A percentile compares a stretch with the other conserved stretches of the same genome.
Evolutionary conservation across 352 stramenopile species (phyloP).

Genomic region (Globisporangium paroecandrum): DNA sequence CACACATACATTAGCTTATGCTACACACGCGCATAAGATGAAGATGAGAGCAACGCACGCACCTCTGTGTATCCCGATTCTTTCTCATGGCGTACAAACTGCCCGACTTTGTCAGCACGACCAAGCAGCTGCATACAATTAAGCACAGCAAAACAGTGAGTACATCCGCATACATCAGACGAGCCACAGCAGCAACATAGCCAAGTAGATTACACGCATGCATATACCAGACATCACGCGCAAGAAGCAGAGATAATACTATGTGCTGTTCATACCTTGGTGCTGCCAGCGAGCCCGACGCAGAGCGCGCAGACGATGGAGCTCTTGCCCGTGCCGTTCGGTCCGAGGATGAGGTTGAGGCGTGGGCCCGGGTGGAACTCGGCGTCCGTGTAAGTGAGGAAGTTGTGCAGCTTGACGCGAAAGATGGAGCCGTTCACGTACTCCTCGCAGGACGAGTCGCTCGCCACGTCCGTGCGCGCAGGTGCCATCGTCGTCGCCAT

Average conservation of each 20-base stretch:
- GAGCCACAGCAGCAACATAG: not conserved
- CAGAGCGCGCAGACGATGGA: slow-evolving; percentile 97
- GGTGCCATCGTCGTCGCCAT: slow-evolving; percentile 14
- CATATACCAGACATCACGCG: not conserved
- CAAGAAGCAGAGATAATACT: not conserved
- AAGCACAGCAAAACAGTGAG: not conserved
- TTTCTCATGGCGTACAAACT: slow-evolving; percentile 89
- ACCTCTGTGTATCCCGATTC: slow-evolving; percentile 81
- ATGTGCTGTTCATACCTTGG: slow-evolving; percentile 51
- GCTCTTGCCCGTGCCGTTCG: slow-evolving; percentile 95
- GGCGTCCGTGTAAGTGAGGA: slow-evolving; percentile 91
- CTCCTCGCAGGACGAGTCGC: slow-evolving; percentile 44
- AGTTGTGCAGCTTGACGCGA: slow-evolving; percentile 92
- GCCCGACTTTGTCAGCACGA: slow-evolving; percentile 90
- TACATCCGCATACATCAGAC: not conserved
- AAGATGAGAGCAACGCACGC: not conserved
- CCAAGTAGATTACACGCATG: not conserved
- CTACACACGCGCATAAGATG: not conserved
- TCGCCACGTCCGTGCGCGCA: slow-evolving; percentile 24
- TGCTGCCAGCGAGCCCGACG: slow-evolving; percentile 94
- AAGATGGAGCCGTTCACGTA: slow-evolving; percentile 88
- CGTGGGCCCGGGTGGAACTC: slow-evolving; percentile 90
- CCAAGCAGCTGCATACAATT: slow-evolving; percentile 74
- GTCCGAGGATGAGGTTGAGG: slow-evolving; percentile 97
- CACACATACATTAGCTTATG: not conserved